Conservation (phyloP, 345 rosid species). For the Murraya koenigii region DNA sequence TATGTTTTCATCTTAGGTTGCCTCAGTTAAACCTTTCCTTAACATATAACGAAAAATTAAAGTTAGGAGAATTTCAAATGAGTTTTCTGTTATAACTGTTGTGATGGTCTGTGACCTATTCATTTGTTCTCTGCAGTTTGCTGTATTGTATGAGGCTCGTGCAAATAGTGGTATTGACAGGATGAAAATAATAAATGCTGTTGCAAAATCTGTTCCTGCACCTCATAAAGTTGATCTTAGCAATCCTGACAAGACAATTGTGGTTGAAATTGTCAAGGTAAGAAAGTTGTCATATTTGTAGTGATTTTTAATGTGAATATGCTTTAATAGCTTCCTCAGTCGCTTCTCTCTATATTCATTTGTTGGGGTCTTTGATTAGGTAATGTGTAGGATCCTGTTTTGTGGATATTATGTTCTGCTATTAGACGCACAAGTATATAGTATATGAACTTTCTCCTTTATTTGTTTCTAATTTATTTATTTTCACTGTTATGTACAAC, state of each 20-base stretch:
- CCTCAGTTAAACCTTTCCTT: neutral
- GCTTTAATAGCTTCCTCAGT: neutral
- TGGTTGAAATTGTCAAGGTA: constrained; percentile 91
- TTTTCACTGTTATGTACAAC: neutral
- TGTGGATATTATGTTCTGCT: neutral
- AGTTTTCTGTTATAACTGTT: neutral
- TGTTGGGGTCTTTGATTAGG: neutral
- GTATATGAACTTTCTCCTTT: neutral
- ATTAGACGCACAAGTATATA: neutral
- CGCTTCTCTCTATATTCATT: no score
- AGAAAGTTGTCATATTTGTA: neutral
- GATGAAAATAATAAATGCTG: constrained; percentile 81
- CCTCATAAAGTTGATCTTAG: constrained; percentile 95
- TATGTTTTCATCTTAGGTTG: neutral
- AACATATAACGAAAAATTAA: neutral
- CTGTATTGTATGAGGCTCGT: constrained; percentile 81
- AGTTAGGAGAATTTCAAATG: neutral
- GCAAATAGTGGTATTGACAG: constrained; percentile 93
- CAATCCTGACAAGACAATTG: constrained; percentile 79
- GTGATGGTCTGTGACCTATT: neutral
- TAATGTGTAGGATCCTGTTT: neutral
- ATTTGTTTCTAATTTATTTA: neutral
- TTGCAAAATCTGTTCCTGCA: constrained; percentile 81
- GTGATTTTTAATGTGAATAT: constrained; percentile 1
- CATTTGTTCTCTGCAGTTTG: constrained; percentile 59